A percentile compares a stretch with the other conserved stretches of the same genome.
These are phyloP conservation scores for Plasmodium knowlesi DNA, from an alignment of 169 alveolate species.

Conservation along the genomic window DNA sequence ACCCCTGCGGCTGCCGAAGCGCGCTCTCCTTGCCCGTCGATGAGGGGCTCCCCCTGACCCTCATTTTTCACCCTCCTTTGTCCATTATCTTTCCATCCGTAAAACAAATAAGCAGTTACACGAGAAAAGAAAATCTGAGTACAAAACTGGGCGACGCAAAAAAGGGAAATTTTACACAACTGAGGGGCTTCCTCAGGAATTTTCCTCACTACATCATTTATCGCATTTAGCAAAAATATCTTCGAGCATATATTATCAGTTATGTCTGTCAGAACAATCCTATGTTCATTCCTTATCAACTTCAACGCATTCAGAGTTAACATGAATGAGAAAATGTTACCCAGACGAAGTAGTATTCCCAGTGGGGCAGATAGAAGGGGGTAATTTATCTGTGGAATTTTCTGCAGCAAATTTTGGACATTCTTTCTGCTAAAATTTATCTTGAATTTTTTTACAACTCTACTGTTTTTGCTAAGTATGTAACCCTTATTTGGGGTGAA, in stretches of 20 bases:
- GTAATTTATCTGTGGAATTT: neutral
- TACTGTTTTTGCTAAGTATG: neutral
- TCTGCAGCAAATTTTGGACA: neutral
- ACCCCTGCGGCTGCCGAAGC: neutral
- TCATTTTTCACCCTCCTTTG: neutral
- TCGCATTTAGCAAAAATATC: constrained; percentile 49
- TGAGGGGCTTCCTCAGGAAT: neutral
- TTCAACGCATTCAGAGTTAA: constrained; percentile 6
- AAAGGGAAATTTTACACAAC: constrained; percentile 9
- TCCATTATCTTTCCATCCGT: neutral
- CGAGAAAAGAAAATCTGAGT: constrained; percentile 8
- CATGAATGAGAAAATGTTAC: constrained; percentile 49
- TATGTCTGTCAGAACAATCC: constrained; percentile 12
- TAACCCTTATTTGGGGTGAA: neutral
- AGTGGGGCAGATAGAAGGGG: neutral
- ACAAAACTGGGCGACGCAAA: constrained; percentile 25
- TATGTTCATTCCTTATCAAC: constrained; percentile 18
- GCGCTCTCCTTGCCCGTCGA: neutral
- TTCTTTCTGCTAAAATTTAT: constrained; percentile 11
- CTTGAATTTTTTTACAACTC: neutral
- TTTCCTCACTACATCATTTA: constrained; percentile 36
- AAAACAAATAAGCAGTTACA: constrained; percentile 6
- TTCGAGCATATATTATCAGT: constrained; percentile 34
- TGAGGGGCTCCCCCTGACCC: neutral
- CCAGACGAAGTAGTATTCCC: neutral